Evolutionary conservation across 1,284 basidiomycete species (phyloP).

Genomic region (Singerocomus rubriflavus): DNA sequence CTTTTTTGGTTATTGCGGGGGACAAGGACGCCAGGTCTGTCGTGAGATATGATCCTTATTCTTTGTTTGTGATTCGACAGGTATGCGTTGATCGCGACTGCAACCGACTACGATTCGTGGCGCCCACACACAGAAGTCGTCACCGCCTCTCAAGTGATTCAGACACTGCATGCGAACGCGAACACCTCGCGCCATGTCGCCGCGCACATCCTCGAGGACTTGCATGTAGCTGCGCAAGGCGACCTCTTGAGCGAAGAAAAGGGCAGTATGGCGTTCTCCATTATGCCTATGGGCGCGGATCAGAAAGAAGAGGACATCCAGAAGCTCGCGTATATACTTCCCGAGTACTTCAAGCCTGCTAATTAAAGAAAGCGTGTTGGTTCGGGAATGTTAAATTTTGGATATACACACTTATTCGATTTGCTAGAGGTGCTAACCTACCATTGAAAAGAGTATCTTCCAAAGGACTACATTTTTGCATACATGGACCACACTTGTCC

Average conservation of each 20-base stretch:
- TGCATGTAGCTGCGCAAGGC: slow-evolving; percentile 60
- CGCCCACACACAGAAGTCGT: slow-evolving; percentile 77
- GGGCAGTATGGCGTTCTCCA: slow-evolving; percentile 80
- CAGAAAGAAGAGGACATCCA: slow-evolving; percentile 66
- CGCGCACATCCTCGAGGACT: slow-evolving; percentile 73
- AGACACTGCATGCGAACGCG: slow-evolving; percentile 84
- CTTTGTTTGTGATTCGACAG: slow-evolving; percentile 29
- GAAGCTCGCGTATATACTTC: slow-evolving; percentile 80
- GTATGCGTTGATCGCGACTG: slow-evolving; percentile 87
- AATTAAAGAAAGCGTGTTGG: slow-evolving; percentile 9
- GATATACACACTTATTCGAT: too few relatives aligned
- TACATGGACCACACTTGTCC: too few relatives aligned
- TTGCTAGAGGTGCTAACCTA: too few relatives aligned
- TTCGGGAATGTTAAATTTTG: not conserved
- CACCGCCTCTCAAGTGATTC: slow-evolving; percentile 87
- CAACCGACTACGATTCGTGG: slow-evolving; percentile 92
- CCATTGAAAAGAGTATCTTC: too few relatives aligned
- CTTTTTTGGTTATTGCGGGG: not conserved
- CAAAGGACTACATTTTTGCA: too few relatives aligned
- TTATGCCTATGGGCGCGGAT: slow-evolving; percentile 71
- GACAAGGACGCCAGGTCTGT: not conserved
- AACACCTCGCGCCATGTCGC: slow-evolving; percentile 76
- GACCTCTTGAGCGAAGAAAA: slow-evolving; percentile 50
- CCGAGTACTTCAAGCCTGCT: slow-evolving; percentile 54
- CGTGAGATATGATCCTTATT: not conserved